A percentile compares a stretch with the other conserved stretches of the same genome.
Conservation (phyloP, 495 filamentous ascomycete species). For the Trichoderma parareesei region DNA sequence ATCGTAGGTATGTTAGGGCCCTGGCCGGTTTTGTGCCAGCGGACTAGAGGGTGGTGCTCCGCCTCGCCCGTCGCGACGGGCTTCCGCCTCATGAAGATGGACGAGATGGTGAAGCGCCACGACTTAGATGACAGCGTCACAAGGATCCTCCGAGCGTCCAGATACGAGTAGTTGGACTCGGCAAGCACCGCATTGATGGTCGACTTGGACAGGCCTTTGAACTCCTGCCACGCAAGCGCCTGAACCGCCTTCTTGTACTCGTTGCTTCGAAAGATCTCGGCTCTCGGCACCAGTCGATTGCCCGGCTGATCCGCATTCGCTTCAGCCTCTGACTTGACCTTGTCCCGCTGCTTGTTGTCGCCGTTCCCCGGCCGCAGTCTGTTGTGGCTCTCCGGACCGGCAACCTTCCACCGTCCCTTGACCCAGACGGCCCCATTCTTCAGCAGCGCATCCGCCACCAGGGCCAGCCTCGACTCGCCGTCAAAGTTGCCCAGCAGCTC, state of each 20-base stretch:
- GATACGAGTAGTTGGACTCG: constrained; percentile 83
- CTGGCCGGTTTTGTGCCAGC: constrained; percentile 49
- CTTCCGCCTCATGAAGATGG: constrained; percentile 61
- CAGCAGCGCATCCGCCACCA: constrained; percentile 78
- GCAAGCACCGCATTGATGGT: constrained; percentile 83
- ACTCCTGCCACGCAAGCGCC: constrained; percentile 59
- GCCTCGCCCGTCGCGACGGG: constrained; percentile 49
- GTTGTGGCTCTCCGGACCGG: constrained; percentile 16
- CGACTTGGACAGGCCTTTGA: constrained; percentile 68
- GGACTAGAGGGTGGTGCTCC: constrained; percentile 48
- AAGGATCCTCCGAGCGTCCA: constrained; percentile 65
- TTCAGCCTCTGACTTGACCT: not conserved
- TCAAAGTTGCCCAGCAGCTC: constrained; percentile 77
- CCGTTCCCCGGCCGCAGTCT: constrained; percentile 9
- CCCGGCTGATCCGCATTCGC: not conserved
- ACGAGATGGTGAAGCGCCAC: constrained; percentile 77
- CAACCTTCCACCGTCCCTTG: constrained; percentile 60
- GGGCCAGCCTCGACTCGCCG: constrained; percentile 71
- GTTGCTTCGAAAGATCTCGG: constrained; percentile 66
- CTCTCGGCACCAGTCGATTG: constrained; percentile 41
- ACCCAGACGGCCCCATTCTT: constrained; percentile 70
- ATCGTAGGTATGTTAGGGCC: constrained; percentile 48
- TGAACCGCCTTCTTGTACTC: constrained; percentile 68
- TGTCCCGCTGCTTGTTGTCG: constrained; percentile 9
- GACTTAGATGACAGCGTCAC: constrained; percentile 67